phyloP scores from a whole-genome alignment of 352 stramenopile genomes.

The Globisporangium paddicum region DNA sequence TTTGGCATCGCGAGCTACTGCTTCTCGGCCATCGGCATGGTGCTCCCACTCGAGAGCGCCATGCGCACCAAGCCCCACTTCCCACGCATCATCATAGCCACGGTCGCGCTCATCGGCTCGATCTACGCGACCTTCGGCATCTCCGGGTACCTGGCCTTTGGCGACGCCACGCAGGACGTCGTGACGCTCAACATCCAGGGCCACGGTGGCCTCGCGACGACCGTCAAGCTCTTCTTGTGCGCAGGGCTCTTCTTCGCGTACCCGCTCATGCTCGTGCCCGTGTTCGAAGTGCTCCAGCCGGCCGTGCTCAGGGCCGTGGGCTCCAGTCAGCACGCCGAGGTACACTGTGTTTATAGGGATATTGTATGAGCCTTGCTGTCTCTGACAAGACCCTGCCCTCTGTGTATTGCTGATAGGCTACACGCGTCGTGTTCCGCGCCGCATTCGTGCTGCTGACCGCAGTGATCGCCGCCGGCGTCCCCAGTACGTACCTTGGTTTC shows the following conservation, averaged over 20 bases:
- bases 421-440: conserved; percentile 29
- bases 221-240: conserved; percentile 75
- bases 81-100: conserved; percentile 36
- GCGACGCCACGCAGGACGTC: conserved; percentile 48
- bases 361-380: background rate
- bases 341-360: background rate
- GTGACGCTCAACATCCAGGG: conserved; percentile 74
- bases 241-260: conserved; percentile 75
- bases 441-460: conserved; percentile 32
- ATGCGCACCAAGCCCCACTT: conserved; percentile 55
- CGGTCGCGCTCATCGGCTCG: conserved; percentile 45
- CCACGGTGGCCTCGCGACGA: conserved; percentile 32
- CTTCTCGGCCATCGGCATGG: conserved; percentile 73
- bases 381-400: background rate
- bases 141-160: conserved; percentile 71
- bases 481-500: conserved; percentile 12
- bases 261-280: conserved; percentile 86
- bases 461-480: conserved; percentile 15
- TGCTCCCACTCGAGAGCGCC: conserved; percentile 61
- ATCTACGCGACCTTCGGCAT: conserved; percentile 71
- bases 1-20: conserved; percentile 75
- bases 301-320: conserved; percentile 7
- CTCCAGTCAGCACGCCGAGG: background rate
- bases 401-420: background rate
- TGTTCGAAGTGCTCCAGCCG: conserved; percentile 42